Evolutionary conservation across 2,329 filamentous ascomycete genomes (phyloP).

Genomic region (Diaporthe citrichinensis): DNA sequence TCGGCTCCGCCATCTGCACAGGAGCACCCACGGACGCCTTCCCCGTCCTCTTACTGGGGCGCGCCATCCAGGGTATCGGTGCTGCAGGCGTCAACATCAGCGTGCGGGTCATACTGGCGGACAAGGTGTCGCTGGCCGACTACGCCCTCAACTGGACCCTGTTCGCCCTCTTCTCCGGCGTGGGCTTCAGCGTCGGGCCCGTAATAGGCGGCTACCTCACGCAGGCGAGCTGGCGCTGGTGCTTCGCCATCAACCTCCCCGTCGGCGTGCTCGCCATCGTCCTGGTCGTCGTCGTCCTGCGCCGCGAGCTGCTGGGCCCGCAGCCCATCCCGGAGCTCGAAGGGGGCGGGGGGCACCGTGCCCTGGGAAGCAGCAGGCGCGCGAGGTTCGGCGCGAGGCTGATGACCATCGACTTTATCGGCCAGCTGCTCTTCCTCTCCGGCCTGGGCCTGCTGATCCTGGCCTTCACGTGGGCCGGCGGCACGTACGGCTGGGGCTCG

Average conservation of each 20-base stretch:
- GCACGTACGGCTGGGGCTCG: conserved; percentile 64
- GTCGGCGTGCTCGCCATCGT: conserved; percentile 65
- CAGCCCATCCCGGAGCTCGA: conserved; percentile 62
- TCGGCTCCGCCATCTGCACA: conserved; percentile 74
- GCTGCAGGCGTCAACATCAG: conserved; percentile 73
- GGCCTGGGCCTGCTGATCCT: conserved; percentile 69
- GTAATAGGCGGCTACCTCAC: conserved; percentile 73
- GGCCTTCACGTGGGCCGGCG: conserved; percentile 68
- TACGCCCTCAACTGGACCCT: conserved; percentile 74
- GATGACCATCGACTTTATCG: conserved; percentile 68
- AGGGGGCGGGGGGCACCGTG: conserved; percentile 49
- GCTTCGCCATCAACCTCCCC: conserved; percentile 75
- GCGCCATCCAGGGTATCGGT: conserved; percentile 74
- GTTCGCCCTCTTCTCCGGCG: conserved; percentile 71
- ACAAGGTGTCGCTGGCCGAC: conserved; percentile 73
- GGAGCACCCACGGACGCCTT: conserved; percentile 68
- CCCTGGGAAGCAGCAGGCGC: conserved; percentile 35
- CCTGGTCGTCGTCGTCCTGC: conserved; percentile 69
- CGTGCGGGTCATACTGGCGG: conserved; percentile 74
- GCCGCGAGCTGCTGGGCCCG: conserved; percentile 70
- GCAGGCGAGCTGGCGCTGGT: conserved; percentile 73
- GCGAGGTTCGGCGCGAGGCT: conserved; percentile 60
- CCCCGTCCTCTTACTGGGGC: conserved; percentile 72
- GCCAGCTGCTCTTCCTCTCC: conserved; percentile 69
- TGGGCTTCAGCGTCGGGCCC: conserved; percentile 73